Evolutionary conservation across 2,329 filamentous ascomycete species (phyloP).

Genomic region (Colletotrichum sp.): DNA sequence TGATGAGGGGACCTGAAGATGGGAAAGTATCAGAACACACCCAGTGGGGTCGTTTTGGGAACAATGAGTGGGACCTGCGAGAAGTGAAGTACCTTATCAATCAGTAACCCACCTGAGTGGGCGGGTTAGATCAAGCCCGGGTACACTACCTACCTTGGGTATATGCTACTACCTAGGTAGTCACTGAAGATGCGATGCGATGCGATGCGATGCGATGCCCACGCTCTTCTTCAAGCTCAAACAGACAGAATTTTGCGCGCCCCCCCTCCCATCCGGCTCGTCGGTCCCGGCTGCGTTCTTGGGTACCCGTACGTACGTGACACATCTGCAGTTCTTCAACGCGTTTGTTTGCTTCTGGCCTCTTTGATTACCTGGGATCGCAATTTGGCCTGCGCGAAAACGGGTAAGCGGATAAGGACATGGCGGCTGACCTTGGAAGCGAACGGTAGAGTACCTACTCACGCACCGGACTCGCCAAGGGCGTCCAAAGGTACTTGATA

Average conservation of each 20-base stretch:
- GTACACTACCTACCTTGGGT: no score
- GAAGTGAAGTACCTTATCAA: conserved; percentile 1
- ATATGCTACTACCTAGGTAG: neutral
- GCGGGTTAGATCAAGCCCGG: neutral
- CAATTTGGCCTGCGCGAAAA: neutral
- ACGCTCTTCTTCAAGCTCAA: neutral
- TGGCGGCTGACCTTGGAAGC: neutral
- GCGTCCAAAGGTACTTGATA: neutral
- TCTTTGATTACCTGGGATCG: neutral
- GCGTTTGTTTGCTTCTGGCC: neutral
- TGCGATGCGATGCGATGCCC: neutral
- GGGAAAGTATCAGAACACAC: neutral
- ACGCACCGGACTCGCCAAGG: neutral
- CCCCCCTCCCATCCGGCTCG: neutral
- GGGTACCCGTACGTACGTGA: neutral
- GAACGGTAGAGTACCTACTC: neutral
- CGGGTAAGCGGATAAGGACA: neutral
- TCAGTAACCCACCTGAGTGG: neutral
- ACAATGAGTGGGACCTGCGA: neutral
- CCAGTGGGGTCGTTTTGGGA: neutral
- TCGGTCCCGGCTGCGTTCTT: neutral
- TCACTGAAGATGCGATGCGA: neutral
- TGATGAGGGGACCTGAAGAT: neutral
- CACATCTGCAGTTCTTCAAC: neutral
- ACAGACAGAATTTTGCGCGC: neutral